Evolutionary conservation across 148 eudicot genomes (phyloP).

Genomic region (Oxyria digyna): DNA sequence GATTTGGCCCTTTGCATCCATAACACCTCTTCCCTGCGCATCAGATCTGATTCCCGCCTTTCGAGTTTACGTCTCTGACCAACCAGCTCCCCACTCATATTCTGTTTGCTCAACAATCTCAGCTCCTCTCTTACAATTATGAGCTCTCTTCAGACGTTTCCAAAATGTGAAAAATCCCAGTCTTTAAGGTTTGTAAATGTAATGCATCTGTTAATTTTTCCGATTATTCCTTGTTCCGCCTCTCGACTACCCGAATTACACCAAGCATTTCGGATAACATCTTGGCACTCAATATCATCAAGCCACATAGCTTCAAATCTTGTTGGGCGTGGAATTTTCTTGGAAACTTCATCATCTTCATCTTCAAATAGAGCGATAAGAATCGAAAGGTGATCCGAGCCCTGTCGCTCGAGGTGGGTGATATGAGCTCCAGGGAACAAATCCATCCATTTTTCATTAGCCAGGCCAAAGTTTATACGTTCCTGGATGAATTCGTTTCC

Average conservation of each 20-base stretch:
- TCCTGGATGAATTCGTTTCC: background rate
- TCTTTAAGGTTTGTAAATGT: background rate
- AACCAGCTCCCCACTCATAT: background rate
- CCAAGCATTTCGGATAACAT: background rate
- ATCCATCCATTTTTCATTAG: background rate
- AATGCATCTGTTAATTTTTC: background rate
- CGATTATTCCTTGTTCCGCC: background rate
- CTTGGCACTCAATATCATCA: background rate
- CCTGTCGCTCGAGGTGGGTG: background rate
- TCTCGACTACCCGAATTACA: background rate
- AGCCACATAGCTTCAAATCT: too few relatives aligned
- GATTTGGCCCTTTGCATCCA: background rate
- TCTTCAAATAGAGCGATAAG: background rate
- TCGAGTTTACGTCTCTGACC: background rate
- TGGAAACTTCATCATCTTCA: background rate
- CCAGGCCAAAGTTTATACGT: background rate
- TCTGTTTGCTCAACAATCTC: background rate
- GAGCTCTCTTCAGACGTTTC: background rate
- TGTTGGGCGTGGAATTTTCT: background rate
- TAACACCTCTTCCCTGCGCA: background rate
- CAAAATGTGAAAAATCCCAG: background rate
- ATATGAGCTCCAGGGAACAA: background rate
- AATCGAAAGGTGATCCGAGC: background rate
- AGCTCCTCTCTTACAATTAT: background rate
- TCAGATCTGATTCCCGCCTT: too few relatives aligned